These are phyloP conservation scores for Picea abies DNA, from an alignment of 83 land plant species.

Conservation along the genomic window DNA sequence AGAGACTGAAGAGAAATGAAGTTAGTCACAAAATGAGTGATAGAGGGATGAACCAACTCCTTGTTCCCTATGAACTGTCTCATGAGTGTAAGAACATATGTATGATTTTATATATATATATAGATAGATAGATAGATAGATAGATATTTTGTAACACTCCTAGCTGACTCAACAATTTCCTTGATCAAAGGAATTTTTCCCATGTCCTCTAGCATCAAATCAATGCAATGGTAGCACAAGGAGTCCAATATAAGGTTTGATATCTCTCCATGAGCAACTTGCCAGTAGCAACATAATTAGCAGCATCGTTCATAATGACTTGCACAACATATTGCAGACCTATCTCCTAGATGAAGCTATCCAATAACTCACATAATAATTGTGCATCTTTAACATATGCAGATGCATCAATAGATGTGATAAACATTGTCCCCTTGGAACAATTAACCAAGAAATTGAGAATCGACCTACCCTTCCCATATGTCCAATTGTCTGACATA, in stretches of 20 bases:
- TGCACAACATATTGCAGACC: background rate
- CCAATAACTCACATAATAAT: background rate
- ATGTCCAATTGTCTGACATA: too few relatives aligned
- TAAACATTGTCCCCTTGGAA: background rate
- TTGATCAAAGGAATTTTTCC: background rate
- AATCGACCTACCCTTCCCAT: too few relatives aligned
- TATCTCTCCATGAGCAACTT: background rate
- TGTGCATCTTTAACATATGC: background rate
- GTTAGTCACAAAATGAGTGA: too few relatives aligned
- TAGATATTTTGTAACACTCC: too few relatives aligned
- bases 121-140: too few relatives aligned
- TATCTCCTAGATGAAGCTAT: background rate
- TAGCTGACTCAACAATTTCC: too few relatives aligned
- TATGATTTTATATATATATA: too few relatives aligned
- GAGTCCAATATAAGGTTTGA: background rate
- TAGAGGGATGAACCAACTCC: too few relatives aligned
- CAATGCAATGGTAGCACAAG: constrained; percentile 6
- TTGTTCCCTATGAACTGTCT: too few relatives aligned
- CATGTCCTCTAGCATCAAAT: background rate
- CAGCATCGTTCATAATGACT: background rate
- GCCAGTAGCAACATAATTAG: background rate
- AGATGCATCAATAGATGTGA: background rate
- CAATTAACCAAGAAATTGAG: too few relatives aligned
- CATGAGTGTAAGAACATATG: too few relatives aligned
- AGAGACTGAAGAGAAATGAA: too few relatives aligned